These are phyloP conservation scores for Cyclocybe cylindracea DNA, from an alignment of 768 basidiomycete genomes.

Conservation along the genomic window DNA sequence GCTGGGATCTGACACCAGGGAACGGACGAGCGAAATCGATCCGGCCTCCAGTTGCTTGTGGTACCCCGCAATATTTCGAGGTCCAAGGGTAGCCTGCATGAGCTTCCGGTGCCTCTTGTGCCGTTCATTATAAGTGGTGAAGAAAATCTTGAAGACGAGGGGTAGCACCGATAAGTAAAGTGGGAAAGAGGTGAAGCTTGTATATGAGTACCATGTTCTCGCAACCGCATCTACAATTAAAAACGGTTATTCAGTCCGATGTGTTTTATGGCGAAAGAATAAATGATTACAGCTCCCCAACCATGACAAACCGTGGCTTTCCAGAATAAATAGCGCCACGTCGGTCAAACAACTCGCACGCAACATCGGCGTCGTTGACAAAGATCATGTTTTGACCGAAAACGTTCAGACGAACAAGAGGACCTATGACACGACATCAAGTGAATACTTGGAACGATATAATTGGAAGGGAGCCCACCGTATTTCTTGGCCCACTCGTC, in stretches of 20 bases:
- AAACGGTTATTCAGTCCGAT: constrained; percentile 1
- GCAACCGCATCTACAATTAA: constrained; percentile 49
- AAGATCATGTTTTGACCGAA: constrained; percentile 71
- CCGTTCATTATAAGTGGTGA: constrained; percentile 65
- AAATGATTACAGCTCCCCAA: constrained; percentile 61
- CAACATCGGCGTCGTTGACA: constrained; percentile 59
- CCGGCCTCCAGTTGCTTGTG: constrained; percentile 57
- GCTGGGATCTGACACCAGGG: constrained; percentile 47
- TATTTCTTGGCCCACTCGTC: too few relatives aligned
- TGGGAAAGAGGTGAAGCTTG: not conserved
- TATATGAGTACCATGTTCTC: constrained; percentile 56
- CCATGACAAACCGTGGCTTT: constrained; percentile 70
- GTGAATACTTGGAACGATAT: too few relatives aligned
- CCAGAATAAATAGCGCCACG: constrained; percentile 75
- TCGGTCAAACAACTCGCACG: constrained; percentile 67
- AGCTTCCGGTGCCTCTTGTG: constrained; percentile 66
- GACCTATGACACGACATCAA: constrained; percentile 38
- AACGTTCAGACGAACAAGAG: constrained; percentile 63
- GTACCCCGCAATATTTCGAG: constrained; percentile 53
- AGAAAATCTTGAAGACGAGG: constrained; percentile 46
- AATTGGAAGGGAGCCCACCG: too few relatives aligned
- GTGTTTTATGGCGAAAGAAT: constrained; percentile 1
- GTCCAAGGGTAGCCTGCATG: constrained; percentile 63
- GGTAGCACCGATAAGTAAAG: constrained; percentile 5
- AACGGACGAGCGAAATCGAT: constrained; percentile 57